These are phyloP conservation scores for Eucalyptus urophylla DNA, from an alignment of 345 rosid species.

Conservation along the genomic window DNA sequence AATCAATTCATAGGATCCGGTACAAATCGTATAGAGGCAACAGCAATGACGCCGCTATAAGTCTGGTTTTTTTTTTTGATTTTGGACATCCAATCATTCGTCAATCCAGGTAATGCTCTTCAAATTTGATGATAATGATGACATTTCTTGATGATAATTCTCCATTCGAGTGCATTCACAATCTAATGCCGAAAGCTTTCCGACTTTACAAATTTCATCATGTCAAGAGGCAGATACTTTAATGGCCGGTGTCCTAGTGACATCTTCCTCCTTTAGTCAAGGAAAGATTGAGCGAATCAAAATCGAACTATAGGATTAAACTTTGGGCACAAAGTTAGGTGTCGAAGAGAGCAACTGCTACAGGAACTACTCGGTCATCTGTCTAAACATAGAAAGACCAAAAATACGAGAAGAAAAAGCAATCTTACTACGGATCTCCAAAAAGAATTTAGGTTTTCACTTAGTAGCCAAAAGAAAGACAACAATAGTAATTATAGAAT, in stretches of 20 bases:
- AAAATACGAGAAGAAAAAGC: not conserved
- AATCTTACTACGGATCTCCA: not conserved
- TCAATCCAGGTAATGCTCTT: not conserved
- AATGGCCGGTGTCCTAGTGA: not conserved
- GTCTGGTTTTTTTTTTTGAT: not conserved
- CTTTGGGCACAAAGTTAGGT: not conserved
- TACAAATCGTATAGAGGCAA: not conserved
- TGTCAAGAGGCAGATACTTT: not conserved
- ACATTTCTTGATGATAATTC: not conserved
- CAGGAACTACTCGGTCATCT: not conserved
- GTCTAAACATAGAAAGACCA: not conserved
- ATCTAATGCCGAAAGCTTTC: not conserved
- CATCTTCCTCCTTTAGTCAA: not conserved
- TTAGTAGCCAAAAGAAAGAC: not conserved
- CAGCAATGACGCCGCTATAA: not conserved
- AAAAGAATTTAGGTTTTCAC: not conserved
- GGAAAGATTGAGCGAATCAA: not conserved
- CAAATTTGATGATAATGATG: not conserved
- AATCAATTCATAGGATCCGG: not conserved
- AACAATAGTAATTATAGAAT: not conserved
- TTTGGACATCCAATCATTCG: not conserved
- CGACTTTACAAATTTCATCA: not conserved
- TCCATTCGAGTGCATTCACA: not conserved
- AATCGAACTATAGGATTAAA: not conserved
- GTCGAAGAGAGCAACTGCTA: not conserved